phyloP scores from a whole-genome alignment of 805 yeast genomes.

The Brettanomyces bruxellensis region DNA sequence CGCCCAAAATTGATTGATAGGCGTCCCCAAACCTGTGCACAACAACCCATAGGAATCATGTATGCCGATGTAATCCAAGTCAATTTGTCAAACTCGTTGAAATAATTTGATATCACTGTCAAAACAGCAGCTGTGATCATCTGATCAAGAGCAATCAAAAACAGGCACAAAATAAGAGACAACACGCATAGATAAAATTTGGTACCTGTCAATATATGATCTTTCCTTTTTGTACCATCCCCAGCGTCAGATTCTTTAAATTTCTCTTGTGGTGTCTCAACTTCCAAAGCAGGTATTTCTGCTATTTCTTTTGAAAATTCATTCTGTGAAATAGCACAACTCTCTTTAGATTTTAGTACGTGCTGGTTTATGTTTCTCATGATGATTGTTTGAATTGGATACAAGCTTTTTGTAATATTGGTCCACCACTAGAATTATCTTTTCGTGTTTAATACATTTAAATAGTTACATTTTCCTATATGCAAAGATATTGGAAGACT shows the following conservation, averaged over 20 bases:
- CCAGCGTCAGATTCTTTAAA: conserved; percentile 30
- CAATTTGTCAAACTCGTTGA: conserved; percentile 26
- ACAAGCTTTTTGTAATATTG: background rate
- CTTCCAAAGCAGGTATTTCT: background rate
- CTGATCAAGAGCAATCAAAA: conserved; percentile 40
- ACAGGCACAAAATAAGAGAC: conserved; percentile 1
- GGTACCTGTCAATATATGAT: conserved; percentile 18
- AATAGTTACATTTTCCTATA: no score
- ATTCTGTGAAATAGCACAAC: background rate
- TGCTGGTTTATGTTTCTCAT: no score
- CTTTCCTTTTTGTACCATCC: conserved; percentile 27
- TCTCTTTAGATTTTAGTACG: background rate
- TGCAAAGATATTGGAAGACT: no score
- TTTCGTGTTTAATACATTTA: background rate
- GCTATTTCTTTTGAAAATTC: background rate
- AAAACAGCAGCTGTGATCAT: conserved; percentile 48
- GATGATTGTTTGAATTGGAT: background rate
- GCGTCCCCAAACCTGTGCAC: conserved; percentile 50
- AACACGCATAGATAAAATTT: conserved; percentile 6
- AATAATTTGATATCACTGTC: conserved; percentile 37
- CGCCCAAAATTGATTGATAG: conserved; percentile 49
- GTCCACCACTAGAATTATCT: background rate
- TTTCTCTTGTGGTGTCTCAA: background rate
- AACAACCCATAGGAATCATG: conserved; percentile 44
- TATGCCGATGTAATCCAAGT: conserved; percentile 56